Percentiles rank a stretch among this genome's conserved stretches.
phyloP scores from a whole-genome alignment of 1,284 basidiomycete genomes.

The Cutaneotrichosporon dermatis region DNA sequence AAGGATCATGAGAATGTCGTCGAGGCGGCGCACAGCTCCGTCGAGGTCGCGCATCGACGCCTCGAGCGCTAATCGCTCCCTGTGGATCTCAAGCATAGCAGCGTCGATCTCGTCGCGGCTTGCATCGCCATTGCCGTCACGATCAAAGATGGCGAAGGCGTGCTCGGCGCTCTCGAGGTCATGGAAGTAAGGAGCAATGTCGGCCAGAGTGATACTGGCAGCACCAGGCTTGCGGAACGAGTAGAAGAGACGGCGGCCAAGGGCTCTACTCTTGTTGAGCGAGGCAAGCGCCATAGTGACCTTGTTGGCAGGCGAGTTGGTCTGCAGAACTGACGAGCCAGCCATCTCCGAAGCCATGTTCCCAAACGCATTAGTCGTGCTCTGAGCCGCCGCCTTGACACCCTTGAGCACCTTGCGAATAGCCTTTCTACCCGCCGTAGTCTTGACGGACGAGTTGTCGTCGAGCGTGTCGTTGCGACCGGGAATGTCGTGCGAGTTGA shows the following conservation, averaged over 20 bases:
- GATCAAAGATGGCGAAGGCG: conserved; percentile 73
- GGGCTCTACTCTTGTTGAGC: conserved; percentile 74
- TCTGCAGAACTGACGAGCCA: conserved; percentile 72
- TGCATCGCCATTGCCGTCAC: conserved; percentile 74
- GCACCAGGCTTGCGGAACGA: conserved; percentile 68
- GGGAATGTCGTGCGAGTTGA: conserved; percentile 66
- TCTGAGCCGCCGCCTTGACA: conserved; percentile 66
- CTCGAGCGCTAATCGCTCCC: conserved; percentile 77
- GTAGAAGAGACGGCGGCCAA: conserved; percentile 80
- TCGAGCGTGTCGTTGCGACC: conserved; percentile 65
- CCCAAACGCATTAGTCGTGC: conserved; percentile 74
- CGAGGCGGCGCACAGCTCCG: conserved; percentile 69
- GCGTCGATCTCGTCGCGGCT: conserved; percentile 71
- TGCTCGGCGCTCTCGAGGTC: conserved; percentile 61
- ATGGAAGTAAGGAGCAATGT: conserved; percentile 71
- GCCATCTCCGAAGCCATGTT: conserved; percentile 57
- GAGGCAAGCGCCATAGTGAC: conserved; percentile 73
- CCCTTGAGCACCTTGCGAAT: conserved; percentile 70
- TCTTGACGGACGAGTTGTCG: conserved; percentile 44
- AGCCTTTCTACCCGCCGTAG: conserved; percentile 59
- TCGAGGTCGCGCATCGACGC: conserved; percentile 87
- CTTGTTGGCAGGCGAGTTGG: conserved; percentile 78
- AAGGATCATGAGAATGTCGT: conserved; percentile 52
- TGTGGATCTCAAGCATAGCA: conserved; percentile 75
- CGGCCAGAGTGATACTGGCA: conserved; percentile 61